phyloP scores from a whole-genome alignment of 305 asterid genomes.

The Fraxinus velutina region DNA sequence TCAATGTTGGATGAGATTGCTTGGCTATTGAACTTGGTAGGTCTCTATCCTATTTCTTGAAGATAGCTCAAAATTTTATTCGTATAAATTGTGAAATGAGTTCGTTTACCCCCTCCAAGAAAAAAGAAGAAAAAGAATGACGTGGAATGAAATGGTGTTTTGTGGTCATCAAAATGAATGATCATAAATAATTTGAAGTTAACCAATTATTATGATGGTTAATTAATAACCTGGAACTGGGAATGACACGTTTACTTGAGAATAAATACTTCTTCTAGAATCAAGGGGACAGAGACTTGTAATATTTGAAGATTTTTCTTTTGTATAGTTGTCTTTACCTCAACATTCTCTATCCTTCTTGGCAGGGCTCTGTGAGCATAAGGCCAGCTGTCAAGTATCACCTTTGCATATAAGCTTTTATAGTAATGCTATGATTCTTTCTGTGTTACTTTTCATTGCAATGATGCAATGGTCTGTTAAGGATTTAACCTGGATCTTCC shows the following conservation, averaged over 20 bases:
- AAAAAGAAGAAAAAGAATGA: not conserved
- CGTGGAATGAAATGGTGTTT: not conserved
- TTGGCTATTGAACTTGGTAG: constrained; percentile 97
- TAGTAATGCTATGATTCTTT: not conserved
- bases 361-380: not conserved
- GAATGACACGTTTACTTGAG: not conserved
- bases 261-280: not conserved
- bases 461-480: not conserved
- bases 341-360: not conserved
- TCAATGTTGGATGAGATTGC: constrained; percentile 96
- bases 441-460: not conserved
- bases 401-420: constrained; percentile 13
- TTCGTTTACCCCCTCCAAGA: not conserved
- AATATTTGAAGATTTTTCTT: not conserved
- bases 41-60: constrained; percentile 13
- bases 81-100: constrained; percentile 9
- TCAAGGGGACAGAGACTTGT: not conserved
- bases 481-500: constrained; percentile 5
- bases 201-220: not conserved
- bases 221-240: not conserved
- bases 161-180: not conserved
- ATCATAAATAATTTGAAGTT: not conserved
- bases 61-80: constrained; percentile 4
- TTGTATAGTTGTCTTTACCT: not conserved
- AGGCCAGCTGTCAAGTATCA: constrained; percentile 15